Conservation (phyloP, 495 filamentous ascomycete genomes). For the Recurvomyces mirabilis region DNA sequence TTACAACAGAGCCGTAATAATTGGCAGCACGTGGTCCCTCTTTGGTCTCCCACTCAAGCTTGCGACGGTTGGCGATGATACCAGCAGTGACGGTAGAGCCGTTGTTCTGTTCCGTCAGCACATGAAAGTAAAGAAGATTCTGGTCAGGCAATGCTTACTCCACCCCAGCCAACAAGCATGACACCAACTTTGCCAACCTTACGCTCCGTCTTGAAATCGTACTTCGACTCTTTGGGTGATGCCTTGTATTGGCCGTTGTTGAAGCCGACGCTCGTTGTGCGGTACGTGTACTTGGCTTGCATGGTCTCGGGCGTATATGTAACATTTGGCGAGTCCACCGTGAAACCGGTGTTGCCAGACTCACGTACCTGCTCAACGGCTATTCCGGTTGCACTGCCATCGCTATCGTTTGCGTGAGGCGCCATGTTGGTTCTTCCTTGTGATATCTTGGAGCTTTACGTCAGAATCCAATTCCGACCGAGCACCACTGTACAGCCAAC, state of each 20-base stretch:
- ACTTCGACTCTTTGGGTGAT: slow-evolving; percentile 75
- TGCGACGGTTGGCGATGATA: slow-evolving; percentile 87
- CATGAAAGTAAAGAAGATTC: background rate
- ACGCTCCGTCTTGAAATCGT: slow-evolving; percentile 96
- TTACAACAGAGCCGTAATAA: slow-evolving; percentile 95
- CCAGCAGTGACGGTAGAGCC: slow-evolving; percentile 94
- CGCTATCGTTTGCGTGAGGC: slow-evolving; percentile 74
- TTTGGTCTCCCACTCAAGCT: slow-evolving; percentile 83
- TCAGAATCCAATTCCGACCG: too few species aligned
- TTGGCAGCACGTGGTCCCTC: slow-evolving; percentile 77
- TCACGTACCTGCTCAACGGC: slow-evolving; percentile 36
- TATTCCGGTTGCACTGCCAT: slow-evolving; percentile 59
- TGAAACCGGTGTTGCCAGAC: slow-evolving; percentile 48
- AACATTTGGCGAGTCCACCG: slow-evolving; percentile 85
- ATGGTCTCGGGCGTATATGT: slow-evolving; percentile 79
- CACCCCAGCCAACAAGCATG: slow-evolving; percentile 97
- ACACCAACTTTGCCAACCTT: slow-evolving; percentile 86
- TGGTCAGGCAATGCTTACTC: slow-evolving; percentile 27
- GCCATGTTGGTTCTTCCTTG: too few species aligned
- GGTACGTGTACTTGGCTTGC: slow-evolving; percentile 91
- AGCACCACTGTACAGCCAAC: too few species aligned
- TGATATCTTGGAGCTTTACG: too few species aligned
- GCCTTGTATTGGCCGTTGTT: slow-evolving; percentile 68
- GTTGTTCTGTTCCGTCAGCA: slow-evolving; percentile 54
- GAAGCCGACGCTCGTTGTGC: slow-evolving; percentile 71